These are phyloP conservation scores for Candida jianshihensis DNA, from an alignment of 805 yeast genomes.

Conservation along the genomic window DNA sequence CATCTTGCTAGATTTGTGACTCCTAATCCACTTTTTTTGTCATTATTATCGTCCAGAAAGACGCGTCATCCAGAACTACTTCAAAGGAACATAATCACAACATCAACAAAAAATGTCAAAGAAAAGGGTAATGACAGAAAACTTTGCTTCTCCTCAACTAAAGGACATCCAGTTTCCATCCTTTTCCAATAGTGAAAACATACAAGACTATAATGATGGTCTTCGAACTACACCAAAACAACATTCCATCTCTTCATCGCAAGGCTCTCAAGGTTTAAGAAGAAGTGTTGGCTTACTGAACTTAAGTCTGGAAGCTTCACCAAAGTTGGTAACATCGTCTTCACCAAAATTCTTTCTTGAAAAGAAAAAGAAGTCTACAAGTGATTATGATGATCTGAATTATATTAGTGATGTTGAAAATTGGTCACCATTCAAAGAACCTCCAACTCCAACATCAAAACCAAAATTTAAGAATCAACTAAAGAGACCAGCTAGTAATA, in stretches of 20 bases:
- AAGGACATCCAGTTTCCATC: constrained; percentile 11
- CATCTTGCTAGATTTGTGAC: too few relatives aligned
- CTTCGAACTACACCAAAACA: constrained; percentile 18
- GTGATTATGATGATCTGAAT: constrained; percentile 16
- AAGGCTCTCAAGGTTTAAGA: constrained; percentile 30
- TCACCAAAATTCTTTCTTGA: constrained; percentile 18
- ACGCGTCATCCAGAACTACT: not conserved
- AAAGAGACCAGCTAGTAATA: constrained; percentile 24
- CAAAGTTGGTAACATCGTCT: constrained; percentile 10
- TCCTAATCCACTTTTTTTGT: too few relatives aligned
- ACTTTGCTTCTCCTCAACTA: constrained; percentile 21
- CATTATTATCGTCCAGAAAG: constrained; percentile 1
- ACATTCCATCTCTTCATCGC: constrained; percentile 17
- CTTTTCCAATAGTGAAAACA: constrained; percentile 6
- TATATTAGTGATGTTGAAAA: constrained; percentile 21
- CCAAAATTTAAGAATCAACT: constrained; percentile 9
- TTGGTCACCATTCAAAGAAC: constrained; percentile 25
- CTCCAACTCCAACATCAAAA: constrained; percentile 18
- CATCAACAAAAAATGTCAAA: constrained; percentile 7
- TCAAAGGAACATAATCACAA: not conserved
- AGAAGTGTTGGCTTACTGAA: constrained; percentile 49
- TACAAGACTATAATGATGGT: constrained; percentile 4
- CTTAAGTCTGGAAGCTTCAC: constrained; percentile 36
- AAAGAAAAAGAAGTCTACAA: constrained; percentile 13
- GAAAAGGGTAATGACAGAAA: constrained; percentile 20